phyloP scores from a whole-genome alignment of 2,329 filamentous ascomycete genomes.

The Epichloe elymi region DNA sequence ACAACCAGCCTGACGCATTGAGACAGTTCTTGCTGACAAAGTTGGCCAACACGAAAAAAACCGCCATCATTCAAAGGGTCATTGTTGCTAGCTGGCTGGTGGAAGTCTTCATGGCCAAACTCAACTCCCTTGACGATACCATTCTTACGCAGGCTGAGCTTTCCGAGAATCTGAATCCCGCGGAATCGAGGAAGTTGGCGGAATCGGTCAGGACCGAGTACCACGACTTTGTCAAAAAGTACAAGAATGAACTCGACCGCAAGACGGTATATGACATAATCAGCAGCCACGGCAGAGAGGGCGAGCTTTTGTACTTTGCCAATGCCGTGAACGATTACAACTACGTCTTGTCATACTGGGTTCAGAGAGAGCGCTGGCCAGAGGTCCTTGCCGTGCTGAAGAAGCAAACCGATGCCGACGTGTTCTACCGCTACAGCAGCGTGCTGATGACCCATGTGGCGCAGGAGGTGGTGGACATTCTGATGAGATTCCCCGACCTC shows the following conservation, averaged over 20 bases:
- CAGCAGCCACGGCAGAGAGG: conserved; percentile 85
- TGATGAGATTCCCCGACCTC: conserved; percentile 82
- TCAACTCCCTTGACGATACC: conserved; percentile 88
- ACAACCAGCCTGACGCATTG: conserved; percentile 77
- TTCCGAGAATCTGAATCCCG: conserved; percentile 55
- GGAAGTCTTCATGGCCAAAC: conserved; percentile 93
- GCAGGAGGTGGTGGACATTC: conserved; percentile 78
- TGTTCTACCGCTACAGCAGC: conserved; percentile 93
- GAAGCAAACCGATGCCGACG: conserved; percentile 80
- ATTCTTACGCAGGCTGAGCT: conserved; percentile 81
- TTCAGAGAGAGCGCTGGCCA: conserved; percentile 83
- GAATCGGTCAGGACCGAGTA: conserved; percentile 62
- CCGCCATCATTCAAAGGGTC: conserved; percentile 76
- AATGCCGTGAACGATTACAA: conserved; percentile 82
- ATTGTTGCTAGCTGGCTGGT: conserved; percentile 95
- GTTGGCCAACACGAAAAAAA: conserved; percentile 62
- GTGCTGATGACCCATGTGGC: conserved; percentile 89
- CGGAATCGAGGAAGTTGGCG: conserved; percentile 60
- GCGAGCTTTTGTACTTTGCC: conserved; percentile 84
- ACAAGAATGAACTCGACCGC: conserved; percentile 77
- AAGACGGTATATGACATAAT: conserved; percentile 94
- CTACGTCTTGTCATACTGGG: conserved; percentile 93
- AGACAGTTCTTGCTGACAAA: conserved; percentile 83
- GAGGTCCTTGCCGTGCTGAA: conserved; percentile 82
- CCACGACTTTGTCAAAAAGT: conserved; percentile 72